These are phyloP conservation scores for Thermomyces lanuginosus DNA, from an alignment of 2,329 filamentous ascomycete species.

Conservation along the genomic window DNA sequence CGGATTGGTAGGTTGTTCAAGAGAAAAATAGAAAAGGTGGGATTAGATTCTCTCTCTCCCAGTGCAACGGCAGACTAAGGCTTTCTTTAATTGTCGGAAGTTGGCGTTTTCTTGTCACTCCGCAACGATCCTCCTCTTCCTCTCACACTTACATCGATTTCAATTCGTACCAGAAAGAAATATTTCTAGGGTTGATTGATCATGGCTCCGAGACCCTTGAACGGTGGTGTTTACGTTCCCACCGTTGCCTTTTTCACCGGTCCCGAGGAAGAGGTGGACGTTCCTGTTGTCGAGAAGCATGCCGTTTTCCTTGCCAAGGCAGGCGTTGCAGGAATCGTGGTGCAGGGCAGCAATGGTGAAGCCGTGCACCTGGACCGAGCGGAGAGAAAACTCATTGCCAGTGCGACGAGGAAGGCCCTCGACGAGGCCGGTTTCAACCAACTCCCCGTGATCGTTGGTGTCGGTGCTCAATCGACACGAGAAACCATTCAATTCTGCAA, in stretches of 20 bases:
- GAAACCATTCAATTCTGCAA: slow-evolving; percentile 54
- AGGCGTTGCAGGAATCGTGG: slow-evolving; percentile 57
- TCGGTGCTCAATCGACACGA: slow-evolving; percentile 54
- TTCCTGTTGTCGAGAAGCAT: slow-evolving; percentile 39
- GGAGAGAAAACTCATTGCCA: slow-evolving; percentile 53
- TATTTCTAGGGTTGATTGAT: no score
- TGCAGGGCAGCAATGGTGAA: slow-evolving; percentile 70
- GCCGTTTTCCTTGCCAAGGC: slow-evolving; percentile 54
- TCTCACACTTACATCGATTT: no score
- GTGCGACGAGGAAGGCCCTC: slow-evolving; percentile 52
- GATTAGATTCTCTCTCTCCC: no score
- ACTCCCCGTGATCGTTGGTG: slow-evolving; percentile 61
- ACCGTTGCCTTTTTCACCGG: slow-evolving; percentile 58
- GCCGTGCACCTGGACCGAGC: slow-evolving; percentile 59
- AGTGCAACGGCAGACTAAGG: no score
- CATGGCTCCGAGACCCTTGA: slow-evolving; percentile 14
- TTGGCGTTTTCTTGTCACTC: no score
- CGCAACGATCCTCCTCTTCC: no score
- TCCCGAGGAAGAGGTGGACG: slow-evolving; percentile 49
- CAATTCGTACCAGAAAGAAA: no score
- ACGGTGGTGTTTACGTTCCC: slow-evolving; percentile 50
- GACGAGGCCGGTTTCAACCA: slow-evolving; percentile 47
- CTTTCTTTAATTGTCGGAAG: no score
- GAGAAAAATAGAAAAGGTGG: no score
- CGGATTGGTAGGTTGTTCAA: no score